Evolutionary conservation across 2,329 filamentous ascomycete species (phyloP).

Genomic region (Thelonectria blattea): DNA sequence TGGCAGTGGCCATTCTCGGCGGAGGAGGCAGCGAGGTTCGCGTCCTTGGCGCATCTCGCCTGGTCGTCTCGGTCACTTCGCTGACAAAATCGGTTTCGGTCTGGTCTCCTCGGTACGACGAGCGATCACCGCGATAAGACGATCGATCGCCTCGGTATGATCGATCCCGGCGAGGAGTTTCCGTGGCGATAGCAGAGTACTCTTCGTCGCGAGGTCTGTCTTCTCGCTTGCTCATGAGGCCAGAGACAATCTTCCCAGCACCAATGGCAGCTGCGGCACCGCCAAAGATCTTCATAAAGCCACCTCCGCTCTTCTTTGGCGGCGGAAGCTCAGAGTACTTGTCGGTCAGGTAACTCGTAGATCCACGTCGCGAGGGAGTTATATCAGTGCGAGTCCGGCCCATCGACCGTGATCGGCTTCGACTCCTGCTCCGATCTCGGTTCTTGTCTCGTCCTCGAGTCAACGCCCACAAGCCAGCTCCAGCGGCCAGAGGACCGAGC

Average conservation of each 20-base stretch:
- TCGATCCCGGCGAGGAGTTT: slow-evolving; percentile 60
- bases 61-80: slow-evolving; percentile 41
- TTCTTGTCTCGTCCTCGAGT: slow-evolving; percentile 52
- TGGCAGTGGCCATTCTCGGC: slow-evolving; percentile 50
- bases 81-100: slow-evolving; percentile 23
- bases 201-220: slow-evolving; percentile 61
- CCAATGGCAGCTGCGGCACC: slow-evolving; percentile 67
- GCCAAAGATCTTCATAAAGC: slow-evolving; percentile 66
- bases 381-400: slow-evolving; percentile 54
- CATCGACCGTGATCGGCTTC: slow-evolving; percentile 47
- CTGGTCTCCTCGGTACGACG: slow-evolving; percentile 56
- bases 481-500: slow-evolving; percentile 61
- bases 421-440: slow-evolving; percentile 49
- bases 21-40: slow-evolving; percentile 54
- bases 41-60: slow-evolving; percentile 38
- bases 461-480: slow-evolving; percentile 56
- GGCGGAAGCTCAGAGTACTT: slow-evolving; percentile 62
- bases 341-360: slow-evolving; percentile 68
- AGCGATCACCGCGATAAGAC: slow-evolving; percentile 45
- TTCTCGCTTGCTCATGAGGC: slow-evolving; percentile 60
- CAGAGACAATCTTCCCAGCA: slow-evolving; percentile 66
- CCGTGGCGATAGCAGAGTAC: slow-evolving; percentile 67
- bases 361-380: slow-evolving; percentile 57
- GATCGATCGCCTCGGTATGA: slow-evolving; percentile 47
- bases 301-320: slow-evolving; percentile 49